Conservation (phyloP, 169 alveolate genomes). For the Plasmodium berghei region DNA sequence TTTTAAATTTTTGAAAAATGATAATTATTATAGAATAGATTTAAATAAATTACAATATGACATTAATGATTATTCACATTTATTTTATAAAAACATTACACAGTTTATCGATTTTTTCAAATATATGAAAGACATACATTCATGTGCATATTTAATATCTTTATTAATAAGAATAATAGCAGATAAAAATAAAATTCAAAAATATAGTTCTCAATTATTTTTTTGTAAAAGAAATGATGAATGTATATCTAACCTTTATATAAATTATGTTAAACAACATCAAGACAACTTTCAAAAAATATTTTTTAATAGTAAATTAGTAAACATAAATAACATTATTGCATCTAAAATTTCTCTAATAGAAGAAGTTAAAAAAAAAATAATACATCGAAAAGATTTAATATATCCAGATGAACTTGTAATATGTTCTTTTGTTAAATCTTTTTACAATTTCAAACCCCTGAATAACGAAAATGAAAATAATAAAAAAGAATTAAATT, state of each 20-base stretch:
- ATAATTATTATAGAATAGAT: conserved; percentile 30
- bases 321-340: conserved; percentile 14
- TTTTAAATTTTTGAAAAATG: conserved; percentile 15
- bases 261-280: conserved; percentile 19
- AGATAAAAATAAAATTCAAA: conserved; percentile 30
- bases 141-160: conserved; percentile 38
- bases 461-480: background rate
- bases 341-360: conserved; percentile 12
- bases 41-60: conserved; percentile 50
- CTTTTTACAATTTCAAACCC: conserved; percentile 12
- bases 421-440: conserved; percentile 40
- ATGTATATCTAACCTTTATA: conserved; percentile 10
- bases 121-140: conserved; percentile 32
- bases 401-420: conserved; percentile 40
- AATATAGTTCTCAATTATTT: conserved; percentile 43
- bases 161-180: conserved; percentile 26
- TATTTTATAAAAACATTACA: conserved; percentile 19
- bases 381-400: conserved; percentile 16
- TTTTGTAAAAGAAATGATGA: conserved; percentile 36
- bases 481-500: background rate
- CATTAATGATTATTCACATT: conserved; percentile 25
- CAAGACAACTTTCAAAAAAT: conserved; percentile 20
- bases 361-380: conserved; percentile 33
- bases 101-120: conserved; percentile 23
- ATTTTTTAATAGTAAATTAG: conserved; percentile 29